A percentile compares a stretch with the other conserved stretches of the same genome.
Evolutionary conservation across 1,139 yeast genomes (phyloP).

Genomic region (Scheffersomyces lignicola): DNA sequence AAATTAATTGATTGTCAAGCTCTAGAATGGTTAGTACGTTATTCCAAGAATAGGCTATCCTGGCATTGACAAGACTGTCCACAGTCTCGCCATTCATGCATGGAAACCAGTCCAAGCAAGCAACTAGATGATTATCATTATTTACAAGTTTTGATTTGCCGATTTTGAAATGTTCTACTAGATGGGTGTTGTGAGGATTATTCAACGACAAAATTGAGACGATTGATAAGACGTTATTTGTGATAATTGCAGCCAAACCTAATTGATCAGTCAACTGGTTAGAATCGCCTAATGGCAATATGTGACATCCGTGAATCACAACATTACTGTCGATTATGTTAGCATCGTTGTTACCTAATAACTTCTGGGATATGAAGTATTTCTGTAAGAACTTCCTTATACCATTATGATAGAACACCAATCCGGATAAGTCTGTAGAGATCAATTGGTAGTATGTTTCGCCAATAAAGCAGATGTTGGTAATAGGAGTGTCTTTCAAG

Average conservation of each 20-base stretch:
- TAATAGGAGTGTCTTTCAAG: constrained; percentile 42
- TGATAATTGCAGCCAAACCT: constrained; percentile 64
- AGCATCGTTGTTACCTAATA: constrained; percentile 52
- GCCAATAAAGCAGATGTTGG: constrained; percentile 54
- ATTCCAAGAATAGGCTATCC: constrained; percentile 69
- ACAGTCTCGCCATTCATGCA: constrained; percentile 30
- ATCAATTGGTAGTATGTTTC: constrained; percentile 57
- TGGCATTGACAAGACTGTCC: constrained; percentile 35
- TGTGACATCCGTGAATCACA: constrained; percentile 29
- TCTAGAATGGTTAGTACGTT: constrained; percentile 58
- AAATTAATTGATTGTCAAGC: constrained; percentile 34
- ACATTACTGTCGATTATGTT: constrained; percentile 17
- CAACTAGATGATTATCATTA: constrained; percentile 19
- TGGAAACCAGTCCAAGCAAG: constrained; percentile 62
- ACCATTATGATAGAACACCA: constrained; percentile 60
- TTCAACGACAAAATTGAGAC: constrained; percentile 56
- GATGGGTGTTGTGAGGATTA: constrained; percentile 23
- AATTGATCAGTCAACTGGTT: constrained; percentile 53
- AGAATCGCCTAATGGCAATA: constrained; percentile 56
- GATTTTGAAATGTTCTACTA: constrained; percentile 55
- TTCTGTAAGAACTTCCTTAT: constrained; percentile 54
- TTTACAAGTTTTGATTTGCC: constrained; percentile 41
- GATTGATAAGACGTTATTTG: constrained; percentile 50
- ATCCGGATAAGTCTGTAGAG: constrained; percentile 61
- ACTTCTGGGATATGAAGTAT: constrained; percentile 47